These are phyloP conservation scores for Diplocarpon rosae DNA, from an alignment of 2,329 filamentous ascomycete genomes.

Conservation along the genomic window DNA sequence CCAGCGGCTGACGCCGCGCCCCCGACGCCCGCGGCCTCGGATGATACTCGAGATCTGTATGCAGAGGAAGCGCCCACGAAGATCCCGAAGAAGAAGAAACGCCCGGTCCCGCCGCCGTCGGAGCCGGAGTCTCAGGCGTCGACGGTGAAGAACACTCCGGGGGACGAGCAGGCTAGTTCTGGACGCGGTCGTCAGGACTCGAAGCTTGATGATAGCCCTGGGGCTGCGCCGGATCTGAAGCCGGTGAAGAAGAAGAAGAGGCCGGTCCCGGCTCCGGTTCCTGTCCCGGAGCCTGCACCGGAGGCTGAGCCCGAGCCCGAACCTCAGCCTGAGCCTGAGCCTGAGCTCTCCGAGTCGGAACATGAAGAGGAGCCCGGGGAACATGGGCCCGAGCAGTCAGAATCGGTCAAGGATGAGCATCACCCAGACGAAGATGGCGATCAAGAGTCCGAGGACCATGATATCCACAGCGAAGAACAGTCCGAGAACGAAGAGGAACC, in stretches of 20 bases:
- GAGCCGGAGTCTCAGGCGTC: background rate
- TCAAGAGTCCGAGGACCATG: conserved; percentile 1
- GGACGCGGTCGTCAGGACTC: background rate
- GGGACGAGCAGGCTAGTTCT: background rate
- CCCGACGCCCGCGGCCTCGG: conserved; percentile 1
- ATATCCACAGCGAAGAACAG: conserved; percentile 6
- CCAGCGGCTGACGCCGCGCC: conserved; percentile 5
- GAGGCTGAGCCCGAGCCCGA: background rate
- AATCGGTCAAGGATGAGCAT: background rate
- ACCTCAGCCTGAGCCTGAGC: conserved; percentile 13
- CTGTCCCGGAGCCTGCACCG: conserved; percentile 10
- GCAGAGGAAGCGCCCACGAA: conserved; percentile 7
- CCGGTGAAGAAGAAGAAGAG: conserved; percentile 14
- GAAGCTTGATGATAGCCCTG: background rate
- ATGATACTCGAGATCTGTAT: conserved; percentile 3
- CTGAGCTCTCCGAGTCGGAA: conserved; percentile 8
- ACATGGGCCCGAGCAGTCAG: background rate
- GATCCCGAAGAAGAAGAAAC: conserved; percentile 11
- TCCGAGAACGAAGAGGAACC: conserved; percentile 3
- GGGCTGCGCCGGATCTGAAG: background rate
- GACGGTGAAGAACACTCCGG: background rate
- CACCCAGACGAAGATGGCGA: conserved; percentile 1
- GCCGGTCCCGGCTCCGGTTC: conserved; percentile 10
- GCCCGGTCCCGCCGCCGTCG: background rate
- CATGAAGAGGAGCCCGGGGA: conserved; percentile 7